Base-by-base conservation (phyloP, 257 asterid genomes). In the Ajuga chamaepitys region DNA sequence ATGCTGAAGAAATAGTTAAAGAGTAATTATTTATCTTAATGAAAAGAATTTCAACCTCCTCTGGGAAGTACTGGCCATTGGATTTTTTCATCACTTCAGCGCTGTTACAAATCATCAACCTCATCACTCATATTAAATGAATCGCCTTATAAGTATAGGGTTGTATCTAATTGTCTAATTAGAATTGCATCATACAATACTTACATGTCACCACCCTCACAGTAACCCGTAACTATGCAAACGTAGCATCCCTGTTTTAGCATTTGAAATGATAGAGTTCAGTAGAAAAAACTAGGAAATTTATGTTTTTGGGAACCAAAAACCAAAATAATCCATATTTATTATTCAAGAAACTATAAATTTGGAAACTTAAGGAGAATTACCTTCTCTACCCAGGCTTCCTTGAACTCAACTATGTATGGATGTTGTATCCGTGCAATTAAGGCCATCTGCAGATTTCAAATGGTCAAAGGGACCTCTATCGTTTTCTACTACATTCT, bases 351-450 rank as follows among this genome's bases (percentile, higher is more conserved):
- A 13, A 41, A 58, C 48, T 17, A 40, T 16, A 20, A 58, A 40
- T 12, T 38, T 34, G 17, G 62, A 70, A 25, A n/a, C 26, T 46
- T 58, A 1, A 32, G 70, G 40, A 5, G 21, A 67, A 75, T 77
- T 66, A 93, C 99, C 99, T 94, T 94, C 81, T 94, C 99, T 32
- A 94, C 99, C 99, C 99, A 94, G 48, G 99, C 99, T 82, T 94
- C 99, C 82, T 94, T 94, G 74, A 71, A 94, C 77, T 90, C 97
- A 64, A 94, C 97, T 44, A 88, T 90, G 81, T 88, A 94, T 0
- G 95, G 99, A 57, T 94, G 99, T 61, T 83, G 87, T 78, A 94
- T 80, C 57, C 96, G 81, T 22, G 97, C 95, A 17, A 94, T 94
- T 66, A 94, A 80, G 10, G 99, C 97, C 99, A 90, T 94, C 99